Evolutionary conservation across 352 stramenopile genomes (phyloP).

Genomic region (Aphanomyces invadans): DNA sequence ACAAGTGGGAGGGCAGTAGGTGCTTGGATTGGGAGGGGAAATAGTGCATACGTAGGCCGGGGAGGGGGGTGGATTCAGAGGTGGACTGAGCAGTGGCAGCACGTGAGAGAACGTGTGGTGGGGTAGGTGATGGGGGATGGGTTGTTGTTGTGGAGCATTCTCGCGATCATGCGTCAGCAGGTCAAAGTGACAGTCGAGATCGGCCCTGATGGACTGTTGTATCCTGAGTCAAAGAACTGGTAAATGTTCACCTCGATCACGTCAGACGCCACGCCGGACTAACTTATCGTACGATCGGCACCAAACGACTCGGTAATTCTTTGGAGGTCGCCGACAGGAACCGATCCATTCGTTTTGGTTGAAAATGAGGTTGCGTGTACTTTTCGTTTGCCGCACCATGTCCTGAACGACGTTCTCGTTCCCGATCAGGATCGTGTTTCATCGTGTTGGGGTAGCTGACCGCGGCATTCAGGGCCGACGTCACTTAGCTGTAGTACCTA

Average conservation of each 20-base stretch:
- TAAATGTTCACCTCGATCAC: constrained; percentile 39
- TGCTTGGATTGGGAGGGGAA: too few species aligned
- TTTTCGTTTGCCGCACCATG: constrained; percentile 30
- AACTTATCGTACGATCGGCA: neutral
- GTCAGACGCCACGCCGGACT: constrained; percentile 16
- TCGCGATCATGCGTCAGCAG: constrained; percentile 40
- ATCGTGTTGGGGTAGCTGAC: constrained; percentile 39
- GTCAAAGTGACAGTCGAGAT: constrained; percentile 64
- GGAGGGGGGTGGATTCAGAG: too few species aligned
- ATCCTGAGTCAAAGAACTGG: constrained; percentile 31
- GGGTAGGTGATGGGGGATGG: too few species aligned
- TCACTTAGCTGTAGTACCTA: constrained; percentile 41
- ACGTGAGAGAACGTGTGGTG: too few species aligned
- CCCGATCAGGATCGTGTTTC: constrained; percentile 42
- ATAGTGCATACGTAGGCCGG: too few species aligned
- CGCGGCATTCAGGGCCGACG: constrained; percentile 36
- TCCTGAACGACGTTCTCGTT: constrained; percentile 36
- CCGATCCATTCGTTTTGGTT: constrained; percentile 27
- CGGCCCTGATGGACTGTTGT: constrained; percentile 17
- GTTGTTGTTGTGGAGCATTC: too few species aligned
- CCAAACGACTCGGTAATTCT: constrained; percentile 46
- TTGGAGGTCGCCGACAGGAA: constrained; percentile 50
- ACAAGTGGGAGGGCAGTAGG: too few species aligned
- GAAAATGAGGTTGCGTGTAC: constrained; percentile 31
- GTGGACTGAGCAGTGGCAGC: too few species aligned